Evolutionary conservation across 345 rosid genomes (phyloP).

Genomic region (Nephelium lappaceum): DNA sequence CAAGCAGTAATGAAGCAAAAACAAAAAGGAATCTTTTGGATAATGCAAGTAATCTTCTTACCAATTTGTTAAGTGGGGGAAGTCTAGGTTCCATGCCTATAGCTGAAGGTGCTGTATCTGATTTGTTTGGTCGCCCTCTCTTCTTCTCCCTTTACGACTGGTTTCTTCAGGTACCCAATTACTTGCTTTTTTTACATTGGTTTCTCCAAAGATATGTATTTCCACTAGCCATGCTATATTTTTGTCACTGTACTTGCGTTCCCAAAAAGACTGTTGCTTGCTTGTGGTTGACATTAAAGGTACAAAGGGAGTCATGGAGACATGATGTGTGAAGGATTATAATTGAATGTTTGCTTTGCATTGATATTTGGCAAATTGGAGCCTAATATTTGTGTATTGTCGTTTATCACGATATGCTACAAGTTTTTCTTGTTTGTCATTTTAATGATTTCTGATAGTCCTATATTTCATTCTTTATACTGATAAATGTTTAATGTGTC

Average conservation of each 20-base stretch:
- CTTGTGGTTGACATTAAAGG: background rate
- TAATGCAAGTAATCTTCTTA: conserved; percentile 87
- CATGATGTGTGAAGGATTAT: background rate
- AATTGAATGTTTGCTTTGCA: background rate
- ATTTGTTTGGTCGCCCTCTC: conserved; percentile 82
- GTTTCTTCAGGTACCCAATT: conserved; percentile 72
- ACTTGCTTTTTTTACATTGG: conserved; percentile 3
- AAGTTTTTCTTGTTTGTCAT: background rate
- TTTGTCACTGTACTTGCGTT: background rate
- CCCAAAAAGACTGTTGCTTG: background rate
- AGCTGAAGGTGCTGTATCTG: conserved; percentile 94
- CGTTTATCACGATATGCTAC: background rate
- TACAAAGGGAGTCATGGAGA: background rate
- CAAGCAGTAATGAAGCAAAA: conserved; percentile 54
- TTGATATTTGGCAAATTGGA: background rate
- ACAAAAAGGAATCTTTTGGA: conserved; percentile 61
- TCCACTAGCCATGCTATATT: background rate
- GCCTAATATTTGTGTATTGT: background rate
- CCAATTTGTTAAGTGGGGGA: conserved; percentile 81
- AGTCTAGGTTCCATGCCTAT: conserved; percentile 76
- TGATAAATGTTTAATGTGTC: conserved; percentile 28
- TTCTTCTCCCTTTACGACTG: conserved; percentile 88
- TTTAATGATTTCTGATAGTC: conserved; percentile 11
- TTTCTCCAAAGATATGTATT: background rate
- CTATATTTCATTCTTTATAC: background rate